Evolutionary conservation across 768 basidiomycete species (phyloP), one percentile per base, ranked within the genome.

Genomic region (Mycena vulgaris): DNA sequence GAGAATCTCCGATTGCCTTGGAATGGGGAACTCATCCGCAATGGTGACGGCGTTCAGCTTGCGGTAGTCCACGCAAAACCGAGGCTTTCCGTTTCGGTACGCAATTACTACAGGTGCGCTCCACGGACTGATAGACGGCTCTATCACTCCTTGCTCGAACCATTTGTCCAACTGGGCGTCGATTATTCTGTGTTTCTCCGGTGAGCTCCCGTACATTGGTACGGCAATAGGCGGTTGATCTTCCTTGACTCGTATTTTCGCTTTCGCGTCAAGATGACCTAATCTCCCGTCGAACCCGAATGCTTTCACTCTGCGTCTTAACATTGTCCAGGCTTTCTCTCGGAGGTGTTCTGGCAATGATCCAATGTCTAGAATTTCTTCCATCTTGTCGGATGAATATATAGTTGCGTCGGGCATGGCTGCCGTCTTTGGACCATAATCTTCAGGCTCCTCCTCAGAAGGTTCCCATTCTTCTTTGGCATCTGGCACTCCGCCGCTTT

Each of bases 11-110:
- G 21, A 25, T 59, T 78, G 77, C 45, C 72, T 25, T 14, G 77
- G 77, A 11, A 78, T 59, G 45, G 77, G 77, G 57, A 76, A 78
- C 51, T 78, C 71, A 59, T 78, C 77, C 2, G 72, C 57, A 5
- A 79, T 65, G 17, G 75, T 51, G 66, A 75, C 0, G 80, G 80
- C 4, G 23, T 47, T 47, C 7, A 47, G n/a, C 45, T 47, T 47
- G 3, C 45, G 45, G n/a, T 47, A 47, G 23, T 47, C 45, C 45
- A 47, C n/a, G n/a, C n/a, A n/a, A n/a, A n/a, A n/a, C n/a, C n/a
- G n/a, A n/a, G n/a, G n/a, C n/a, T n/a, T n/a, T 25, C 21, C 45
- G 16, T n/a, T 23, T 23, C 23, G 2, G 45, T 23, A 25, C 2
- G n/a, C 23, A 23, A 47, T 47, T 8, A 47, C 45, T 5, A 47